Evolutionary conservation across 2,329 filamentous ascomycete genomes (phyloP), one percentile per base, ranked within the genome.

Genomic region (Thielaviopsis punctulata): DNA sequence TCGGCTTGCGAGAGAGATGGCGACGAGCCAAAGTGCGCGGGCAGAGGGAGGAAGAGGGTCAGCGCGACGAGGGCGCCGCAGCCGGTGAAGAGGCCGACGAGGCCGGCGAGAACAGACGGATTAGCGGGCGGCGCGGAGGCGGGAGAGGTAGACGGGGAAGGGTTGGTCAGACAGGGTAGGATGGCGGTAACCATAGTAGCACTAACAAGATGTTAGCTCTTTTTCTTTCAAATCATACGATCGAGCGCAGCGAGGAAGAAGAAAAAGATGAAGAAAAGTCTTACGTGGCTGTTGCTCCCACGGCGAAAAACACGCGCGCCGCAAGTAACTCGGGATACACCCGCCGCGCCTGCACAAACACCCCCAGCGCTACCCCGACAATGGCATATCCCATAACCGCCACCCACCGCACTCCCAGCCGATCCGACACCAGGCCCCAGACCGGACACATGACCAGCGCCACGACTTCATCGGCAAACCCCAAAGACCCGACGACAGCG

Each of bases 181-280:
- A 94, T 87, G 3, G 92, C 92, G 8, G 92, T 96, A 19, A 98
- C 92, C 92, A 98, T 98, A 1, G 92, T 96, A 13, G 88, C 76
- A 4, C 76, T 79, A 24, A 4, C n/a, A 19, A 18, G 30, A n/a
- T n/a, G n/a, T 45, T 30, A 47, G 49, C 24, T n/a, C n/a, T n/a
- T n/a, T n/a, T n/a, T n/a, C n/a, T n/a, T n/a, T n/a, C n/a, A n/a
- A n/a, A n/a, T n/a, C n/a, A n/a, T n/a, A 49, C 13, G 49, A 21
- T 23, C 13, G n/a, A 43, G n/a, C 25, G 36, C 18, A 33, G n/a
- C 2, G 12, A 21, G n/a, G 2, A 21, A 39, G n/a, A 22, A 36
- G 43, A 23, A 21, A 22, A 19, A 6, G 10, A 23, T 13, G 19
- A 8, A 19, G 24, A 33, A 22, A 45, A 12, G 22, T 65, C 75